Evolutionary conservation across 495 filamentous ascomycete species (phyloP).

Genomic region (Talaromyces adpressus): DNA sequence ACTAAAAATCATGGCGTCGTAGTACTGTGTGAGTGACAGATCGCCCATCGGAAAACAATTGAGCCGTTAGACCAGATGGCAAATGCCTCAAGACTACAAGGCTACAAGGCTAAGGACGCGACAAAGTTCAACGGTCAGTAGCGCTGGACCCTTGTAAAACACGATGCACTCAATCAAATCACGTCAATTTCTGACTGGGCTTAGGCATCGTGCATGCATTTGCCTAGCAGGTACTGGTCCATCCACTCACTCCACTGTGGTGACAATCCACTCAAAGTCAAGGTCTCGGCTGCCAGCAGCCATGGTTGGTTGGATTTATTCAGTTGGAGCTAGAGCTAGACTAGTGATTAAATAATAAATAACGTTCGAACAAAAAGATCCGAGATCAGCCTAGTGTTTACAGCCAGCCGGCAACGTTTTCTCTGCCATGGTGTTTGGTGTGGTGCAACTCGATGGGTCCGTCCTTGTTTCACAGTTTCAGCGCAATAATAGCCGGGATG

Average conservation of each 20-base stretch:
- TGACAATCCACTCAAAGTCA: neutral
- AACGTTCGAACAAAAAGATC: neutral
- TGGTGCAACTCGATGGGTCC: neutral
- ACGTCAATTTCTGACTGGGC: too few species aligned
- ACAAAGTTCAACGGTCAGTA: conserved; percentile 5
- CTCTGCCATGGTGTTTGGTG: neutral
- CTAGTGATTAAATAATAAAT: neutral
- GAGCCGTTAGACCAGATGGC: neutral
- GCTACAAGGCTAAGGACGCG: too few species aligned
- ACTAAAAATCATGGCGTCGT: too few species aligned
- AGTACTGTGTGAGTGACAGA: neutral
- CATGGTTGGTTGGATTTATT: neutral
- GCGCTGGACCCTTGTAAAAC: conserved; percentile 1
- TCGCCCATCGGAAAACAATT: neutral
- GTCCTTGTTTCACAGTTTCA: neutral
- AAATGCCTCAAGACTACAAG: too few species aligned
- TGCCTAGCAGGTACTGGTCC: neutral
- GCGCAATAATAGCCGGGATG: neutral
- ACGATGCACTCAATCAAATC: neutral
- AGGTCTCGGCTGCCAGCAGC: neutral
- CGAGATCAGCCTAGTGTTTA: neutral
- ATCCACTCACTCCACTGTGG: too few species aligned
- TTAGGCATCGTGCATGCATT: neutral
- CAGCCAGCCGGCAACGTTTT: neutral
- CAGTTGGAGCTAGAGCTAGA: neutral